A percentile compares a stretch with the other conserved stretches of the same genome.
Evolutionary conservation across 768 basidiomycete genomes (phyloP).

Genomic region (Bullera alba): DNA sequence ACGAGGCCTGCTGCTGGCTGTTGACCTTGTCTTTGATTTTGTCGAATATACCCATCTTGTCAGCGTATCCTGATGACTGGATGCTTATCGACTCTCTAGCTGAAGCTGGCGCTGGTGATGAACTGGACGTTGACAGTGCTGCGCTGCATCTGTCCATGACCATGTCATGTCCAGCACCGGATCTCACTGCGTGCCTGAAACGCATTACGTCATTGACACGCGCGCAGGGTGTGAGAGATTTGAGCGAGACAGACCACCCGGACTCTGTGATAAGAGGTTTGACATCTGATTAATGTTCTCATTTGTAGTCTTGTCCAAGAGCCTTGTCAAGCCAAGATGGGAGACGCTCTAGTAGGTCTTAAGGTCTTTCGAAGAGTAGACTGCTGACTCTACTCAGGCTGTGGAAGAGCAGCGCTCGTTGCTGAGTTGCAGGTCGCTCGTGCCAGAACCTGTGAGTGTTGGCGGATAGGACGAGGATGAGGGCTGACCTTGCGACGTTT

Average conservation of each 20-base stretch:
- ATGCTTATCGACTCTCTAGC: no score
- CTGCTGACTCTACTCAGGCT: conserved; percentile 14
- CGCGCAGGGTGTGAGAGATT: no score
- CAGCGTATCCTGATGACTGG: no score
- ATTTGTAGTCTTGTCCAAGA: not conserved
- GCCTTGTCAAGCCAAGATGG: conserved; percentile 15
- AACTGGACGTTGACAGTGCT: no score
- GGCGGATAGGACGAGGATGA: not conserved
- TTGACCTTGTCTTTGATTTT: conserved; percentile 36
- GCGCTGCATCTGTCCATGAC: no score
- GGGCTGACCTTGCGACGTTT: not conserved
- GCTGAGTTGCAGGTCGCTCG: conserved; percentile 22
- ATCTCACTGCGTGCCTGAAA: no score
- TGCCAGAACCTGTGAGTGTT: conserved; percentile 36
- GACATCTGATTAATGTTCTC: no score
- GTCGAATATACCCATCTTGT: conserved; percentile 39
- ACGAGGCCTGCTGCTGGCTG: not conserved
- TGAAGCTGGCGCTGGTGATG: no score
- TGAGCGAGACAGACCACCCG: no score
- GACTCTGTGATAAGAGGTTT: no score
- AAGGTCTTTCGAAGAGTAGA: not conserved
- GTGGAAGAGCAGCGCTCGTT: conserved; percentile 43
- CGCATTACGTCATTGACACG: no score
- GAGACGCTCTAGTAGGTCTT: conserved; percentile 36
- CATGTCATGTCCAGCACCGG: no score